phyloP scores from a whole-genome alignment of 1,139 yeast species.

The Ogataea hybrid region DNA sequence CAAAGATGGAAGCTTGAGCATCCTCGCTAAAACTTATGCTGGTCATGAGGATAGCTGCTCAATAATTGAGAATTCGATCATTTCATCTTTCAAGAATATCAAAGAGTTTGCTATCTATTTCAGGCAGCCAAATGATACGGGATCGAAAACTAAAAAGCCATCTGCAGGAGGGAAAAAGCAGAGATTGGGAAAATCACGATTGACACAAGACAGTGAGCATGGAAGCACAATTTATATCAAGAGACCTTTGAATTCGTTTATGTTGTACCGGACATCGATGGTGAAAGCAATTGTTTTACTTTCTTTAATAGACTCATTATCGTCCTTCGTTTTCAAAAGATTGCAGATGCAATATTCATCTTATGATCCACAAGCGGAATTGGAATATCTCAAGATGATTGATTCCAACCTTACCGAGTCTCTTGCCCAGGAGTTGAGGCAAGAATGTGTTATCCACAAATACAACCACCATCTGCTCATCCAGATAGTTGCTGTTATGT shows the following conservation, averaged over 20 bases:
- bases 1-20: conserved; percentile 12
- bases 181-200: conserved; percentile 4
- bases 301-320: conserved; percentile 36
- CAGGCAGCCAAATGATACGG: conserved; percentile 19
- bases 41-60: conserved; percentile 21
- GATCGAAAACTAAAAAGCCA: conserved; percentile 3
- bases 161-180: conserved; percentile 6
- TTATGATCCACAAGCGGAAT: conserved; percentile 19
- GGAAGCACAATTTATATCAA: conserved; percentile 32
- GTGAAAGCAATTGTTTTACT: conserved; percentile 42
- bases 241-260: conserved; percentile 49
- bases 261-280: conserved; percentile 46
- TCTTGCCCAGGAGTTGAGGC: conserved; percentile 10
- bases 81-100: conserved; percentile 19
- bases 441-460: conserved; percentile 21
- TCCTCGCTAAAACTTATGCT: conserved; percentile 27
- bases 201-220: not conserved
- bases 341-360: conserved; percentile 16
- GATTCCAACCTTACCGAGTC: conserved; percentile 9
- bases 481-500: conserved; percentile 44
- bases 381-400: conserved; percentile 15
- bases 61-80: conserved; percentile 19
- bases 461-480: conserved; percentile 41
- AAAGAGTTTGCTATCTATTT: conserved; percentile 24
- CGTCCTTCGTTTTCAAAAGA: conserved; percentile 18